Evolutionary conservation across 768 basidiomycete species (phyloP).

Genomic region (Cyathus striatus): DNA sequence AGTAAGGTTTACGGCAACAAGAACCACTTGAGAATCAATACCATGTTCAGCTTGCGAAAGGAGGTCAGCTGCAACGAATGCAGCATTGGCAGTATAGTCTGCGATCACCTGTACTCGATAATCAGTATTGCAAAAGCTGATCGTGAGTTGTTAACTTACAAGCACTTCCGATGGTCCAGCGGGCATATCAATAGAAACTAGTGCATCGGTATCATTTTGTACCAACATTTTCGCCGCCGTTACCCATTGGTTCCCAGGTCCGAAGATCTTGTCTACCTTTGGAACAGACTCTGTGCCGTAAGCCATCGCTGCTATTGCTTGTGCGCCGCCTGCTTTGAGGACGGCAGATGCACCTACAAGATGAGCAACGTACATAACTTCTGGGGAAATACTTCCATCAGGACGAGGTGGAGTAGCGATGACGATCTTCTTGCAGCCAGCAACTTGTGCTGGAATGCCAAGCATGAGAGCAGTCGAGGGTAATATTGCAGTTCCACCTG

Average conservation of each 20-base stretch:
- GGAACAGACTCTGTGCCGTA: conserved; percentile 94
- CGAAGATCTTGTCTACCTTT: conserved; percentile 99
- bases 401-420: conserved; percentile 93
- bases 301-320: conserved; percentile 93
- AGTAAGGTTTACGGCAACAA: conserved; percentile 74
- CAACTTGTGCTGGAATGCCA: conserved; percentile 95
- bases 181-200: conserved; percentile 98
- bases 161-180: conserved; percentile 97
- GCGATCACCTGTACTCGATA: conserved; percentile 75
- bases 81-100: conserved; percentile 78
- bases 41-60: conserved; percentile 98
- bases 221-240: conserved; percentile 99
- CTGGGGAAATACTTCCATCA: conserved; percentile 91
- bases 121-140: conserved; percentile 2
- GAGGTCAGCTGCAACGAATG: conserved; percentile 94
- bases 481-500: conserved; percentile 93
- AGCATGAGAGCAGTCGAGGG: conserved; percentile 98
- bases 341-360: conserved; percentile 88
- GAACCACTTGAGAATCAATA: conserved; percentile 95
- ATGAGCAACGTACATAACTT: conserved; percentile 95
- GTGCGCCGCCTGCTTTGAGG: conserved; percentile 93
- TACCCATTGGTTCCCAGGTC: conserved; percentile 99
- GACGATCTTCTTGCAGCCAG: conserved; percentile 88
- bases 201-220: conserved; percentile 94
- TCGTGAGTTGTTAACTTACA: conserved; percentile 47